These are phyloP conservation scores for Mortierella sp. DNA, from an alignment of 371 early-diverging fungal genomes.

Conservation along the genomic window DNA sequence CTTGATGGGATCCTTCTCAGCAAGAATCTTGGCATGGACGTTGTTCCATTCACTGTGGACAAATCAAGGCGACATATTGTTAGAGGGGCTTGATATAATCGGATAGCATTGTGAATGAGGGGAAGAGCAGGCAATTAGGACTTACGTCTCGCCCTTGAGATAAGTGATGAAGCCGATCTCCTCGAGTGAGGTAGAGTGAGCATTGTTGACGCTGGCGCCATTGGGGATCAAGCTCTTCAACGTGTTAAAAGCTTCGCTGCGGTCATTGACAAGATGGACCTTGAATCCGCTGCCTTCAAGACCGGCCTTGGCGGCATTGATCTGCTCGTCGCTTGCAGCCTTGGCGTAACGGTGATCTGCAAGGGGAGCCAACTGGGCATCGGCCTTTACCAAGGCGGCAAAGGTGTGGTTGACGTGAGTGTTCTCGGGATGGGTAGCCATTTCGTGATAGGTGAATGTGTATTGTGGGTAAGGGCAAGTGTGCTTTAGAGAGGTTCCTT, in stretches of 20 bases:
- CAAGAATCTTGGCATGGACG: constrained; percentile 45
- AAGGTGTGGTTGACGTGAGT: constrained; percentile 52
- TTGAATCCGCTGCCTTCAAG: constrained; percentile 52
- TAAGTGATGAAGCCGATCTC: constrained; percentile 58
- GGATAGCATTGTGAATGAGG: neutral
- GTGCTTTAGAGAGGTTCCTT: no score
- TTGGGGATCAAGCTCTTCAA: constrained; percentile 54
- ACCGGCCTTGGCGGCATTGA: constrained; percentile 48
- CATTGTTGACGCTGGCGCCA: constrained; percentile 52
- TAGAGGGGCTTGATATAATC: neutral
- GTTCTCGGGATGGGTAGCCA: constrained; percentile 51
- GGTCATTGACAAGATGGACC: constrained; percentile 37
- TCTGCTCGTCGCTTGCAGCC: constrained; percentile 37
- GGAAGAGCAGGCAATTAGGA: neutral
- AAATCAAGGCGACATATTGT: neutral
- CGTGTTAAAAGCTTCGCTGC: constrained; percentile 46
- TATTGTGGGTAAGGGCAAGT: no score
- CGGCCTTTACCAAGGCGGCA: constrained; percentile 43
- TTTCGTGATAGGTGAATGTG: neutral
- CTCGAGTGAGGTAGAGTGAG: constrained; percentile 57
- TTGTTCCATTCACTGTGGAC: constrained; percentile 45
- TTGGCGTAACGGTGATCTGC: constrained; percentile 38
- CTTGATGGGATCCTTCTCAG: constrained; percentile 44
- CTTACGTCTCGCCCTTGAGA: constrained; percentile 52
- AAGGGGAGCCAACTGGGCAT: constrained; percentile 43